Percentiles rank a stretch among this genome's conserved stretches.
Evolutionary conservation across 768 basidiomycete genomes (phyloP).

Genomic region (Boletus barrowsii): DNA sequence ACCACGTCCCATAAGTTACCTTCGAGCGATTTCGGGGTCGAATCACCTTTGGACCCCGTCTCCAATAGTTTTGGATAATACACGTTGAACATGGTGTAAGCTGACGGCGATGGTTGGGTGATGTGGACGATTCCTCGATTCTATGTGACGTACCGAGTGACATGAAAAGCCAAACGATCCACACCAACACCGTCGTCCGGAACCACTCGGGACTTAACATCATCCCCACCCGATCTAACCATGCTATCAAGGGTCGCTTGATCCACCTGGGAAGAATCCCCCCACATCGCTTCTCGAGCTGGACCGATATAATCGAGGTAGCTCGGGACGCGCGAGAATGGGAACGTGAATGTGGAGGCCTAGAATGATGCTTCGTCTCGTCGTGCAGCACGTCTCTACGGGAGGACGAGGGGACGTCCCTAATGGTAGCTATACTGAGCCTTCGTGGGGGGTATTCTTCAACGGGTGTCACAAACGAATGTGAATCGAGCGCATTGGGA

Average conservation of each 20-base stretch:
- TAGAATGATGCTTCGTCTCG: conserved; percentile 16
- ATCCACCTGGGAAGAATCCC: conserved; percentile 52
- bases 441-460: conserved; percentile 27
- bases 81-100: conserved; percentile 91
- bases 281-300: conserved; percentile 39
- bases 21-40: conserved; percentile 45
- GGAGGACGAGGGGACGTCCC: conserved; percentile 25
- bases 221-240: conserved; percentile 64
- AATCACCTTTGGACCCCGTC: conserved; percentile 30
- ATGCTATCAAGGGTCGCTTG: conserved; percentile 59
- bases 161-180: conserved; percentile 75
- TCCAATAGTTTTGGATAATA: conserved; percentile 86
- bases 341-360: not conserved
- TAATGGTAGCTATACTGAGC: conserved; percentile 26
- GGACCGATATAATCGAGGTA: conserved; percentile 42
- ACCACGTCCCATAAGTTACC: conserved; percentile 82
- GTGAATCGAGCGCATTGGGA: conserved; percentile 28
- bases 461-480: conserved; percentile 21
- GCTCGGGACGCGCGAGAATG: conserved; percentile 19
- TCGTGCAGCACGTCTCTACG: conserved; percentile 4
- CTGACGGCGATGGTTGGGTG: conserved; percentile 33
- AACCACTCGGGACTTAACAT: conserved; percentile 77
- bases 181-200: conserved; percentile 73
- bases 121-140: not conserved
- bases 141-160: conserved; percentile 56